phyloP scores from a whole-genome alignment of 768 basidiomycete species.

The Mycena chlorophos region DNA sequence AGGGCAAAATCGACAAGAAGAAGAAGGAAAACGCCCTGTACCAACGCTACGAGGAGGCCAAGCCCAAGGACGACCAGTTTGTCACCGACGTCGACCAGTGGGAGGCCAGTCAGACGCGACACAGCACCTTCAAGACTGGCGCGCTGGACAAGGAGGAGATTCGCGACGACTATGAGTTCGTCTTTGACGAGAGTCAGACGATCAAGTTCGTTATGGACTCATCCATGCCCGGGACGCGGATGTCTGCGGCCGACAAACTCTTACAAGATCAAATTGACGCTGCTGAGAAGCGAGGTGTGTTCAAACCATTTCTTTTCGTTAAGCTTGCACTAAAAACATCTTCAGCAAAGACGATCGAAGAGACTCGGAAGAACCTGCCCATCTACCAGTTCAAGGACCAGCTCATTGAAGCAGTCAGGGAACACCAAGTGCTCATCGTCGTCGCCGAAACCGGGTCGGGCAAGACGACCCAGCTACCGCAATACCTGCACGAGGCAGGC shows the following conservation, averaged over 20 bases:
- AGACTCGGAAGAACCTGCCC: slow-evolving; percentile 90
- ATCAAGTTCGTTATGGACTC: slow-evolving; percentile 93
- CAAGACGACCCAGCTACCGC: slow-evolving; percentile 97
- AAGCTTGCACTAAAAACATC: neutral
- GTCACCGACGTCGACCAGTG: slow-evolving; percentile 97
- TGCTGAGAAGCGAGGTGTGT: slow-evolving; percentile 83
- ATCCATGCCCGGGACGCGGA: slow-evolving; percentile 62
- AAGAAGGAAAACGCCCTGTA: slow-evolving; percentile 92
- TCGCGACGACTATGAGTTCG: slow-evolving; percentile 91
- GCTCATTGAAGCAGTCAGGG: slow-evolving; percentile 82
- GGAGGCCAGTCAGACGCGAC: slow-evolving; percentile 88
- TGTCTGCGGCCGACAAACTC: slow-evolving; percentile 84
- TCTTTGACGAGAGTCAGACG: slow-evolving; percentile 97
- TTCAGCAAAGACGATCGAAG: slow-evolving; percentile 84
- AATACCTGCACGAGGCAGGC: slow-evolving; percentile 97
- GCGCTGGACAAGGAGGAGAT: slow-evolving; percentile 86
- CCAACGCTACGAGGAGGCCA: slow-evolving; percentile 92
- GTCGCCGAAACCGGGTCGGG: slow-evolving; percentile 99
- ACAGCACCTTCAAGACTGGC: slow-evolving; percentile 87
- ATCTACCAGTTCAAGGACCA: slow-evolving; percentile 88
- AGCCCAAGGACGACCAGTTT: slow-evolving; percentile 90
- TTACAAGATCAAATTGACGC: slow-evolving; percentile 88
- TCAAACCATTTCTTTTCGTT: neutral
- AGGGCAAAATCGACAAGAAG: slow-evolving; percentile 97
- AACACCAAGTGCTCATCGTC: slow-evolving; percentile 94